These are phyloP conservation scores for Micractinium conductrix DNA, from an alignment of 139 green algal genomes.

Conservation along the genomic window DNA sequence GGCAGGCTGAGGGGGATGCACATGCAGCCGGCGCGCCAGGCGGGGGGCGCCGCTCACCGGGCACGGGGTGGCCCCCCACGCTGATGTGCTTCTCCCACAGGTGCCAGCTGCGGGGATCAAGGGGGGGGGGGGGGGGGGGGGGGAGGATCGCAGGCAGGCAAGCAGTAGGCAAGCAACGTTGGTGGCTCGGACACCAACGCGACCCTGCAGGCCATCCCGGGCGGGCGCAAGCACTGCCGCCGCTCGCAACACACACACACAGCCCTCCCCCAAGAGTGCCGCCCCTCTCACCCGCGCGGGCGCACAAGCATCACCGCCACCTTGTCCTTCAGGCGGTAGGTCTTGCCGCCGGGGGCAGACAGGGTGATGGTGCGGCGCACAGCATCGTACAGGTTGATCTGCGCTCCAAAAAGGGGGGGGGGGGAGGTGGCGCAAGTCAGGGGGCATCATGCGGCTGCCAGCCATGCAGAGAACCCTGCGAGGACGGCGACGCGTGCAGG, in stretches of 20 bases:
- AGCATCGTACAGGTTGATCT: slow-evolving; percentile 41
- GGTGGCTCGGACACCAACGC: too few species aligned
- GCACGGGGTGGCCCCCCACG: slow-evolving; percentile 74
- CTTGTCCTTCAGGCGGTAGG: slow-evolving; percentile 66
- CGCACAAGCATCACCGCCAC: slow-evolving; percentile 46
- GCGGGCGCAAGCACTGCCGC: too few species aligned
- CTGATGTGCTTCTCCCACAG: slow-evolving; percentile 85
- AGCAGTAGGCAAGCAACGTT: too few species aligned
- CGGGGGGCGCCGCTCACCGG: slow-evolving; percentile 12
- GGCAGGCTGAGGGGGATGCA: too few species aligned
- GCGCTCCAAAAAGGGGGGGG: neutral
- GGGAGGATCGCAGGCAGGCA: neutral
- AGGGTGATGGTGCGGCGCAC: slow-evolving; percentile 63
- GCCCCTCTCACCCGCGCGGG: slow-evolving; percentile 34
- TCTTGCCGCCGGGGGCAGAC: slow-evolving; percentile 70
- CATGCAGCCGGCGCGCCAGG: too few species aligned
- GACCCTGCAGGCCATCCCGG: too few species aligned
- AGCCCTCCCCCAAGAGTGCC: too few species aligned
- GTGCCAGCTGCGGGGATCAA: slow-evolving; percentile 71
- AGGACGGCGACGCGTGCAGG: too few species aligned
- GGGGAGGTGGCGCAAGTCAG: neutral
- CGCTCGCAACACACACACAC: too few species aligned
- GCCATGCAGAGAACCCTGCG: too few species aligned
- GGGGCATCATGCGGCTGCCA: too few species aligned
- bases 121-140: too few species aligned